Evolutionary conservation across 1,284 basidiomycete species (phyloP).

Genomic region (Naganishia sp.): DNA sequence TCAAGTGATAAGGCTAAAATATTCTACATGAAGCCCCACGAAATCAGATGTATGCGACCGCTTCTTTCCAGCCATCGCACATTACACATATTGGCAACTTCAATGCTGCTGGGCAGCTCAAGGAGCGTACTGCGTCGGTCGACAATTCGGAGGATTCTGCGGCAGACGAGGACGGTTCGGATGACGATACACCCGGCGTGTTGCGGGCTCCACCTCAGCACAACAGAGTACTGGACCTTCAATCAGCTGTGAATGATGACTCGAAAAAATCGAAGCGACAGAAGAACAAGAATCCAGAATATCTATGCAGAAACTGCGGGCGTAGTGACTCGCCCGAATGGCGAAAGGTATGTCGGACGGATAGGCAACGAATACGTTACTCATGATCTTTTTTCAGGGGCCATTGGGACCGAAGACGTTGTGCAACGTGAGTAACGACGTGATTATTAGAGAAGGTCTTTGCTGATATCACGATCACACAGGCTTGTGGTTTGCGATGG

Average conservation of each 20-base stretch:
- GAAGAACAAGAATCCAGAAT: slow-evolving; percentile 38
- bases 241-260: slow-evolving; percentile 13
- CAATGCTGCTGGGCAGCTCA: slow-evolving; percentile 24
- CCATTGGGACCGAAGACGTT: slow-evolving; percentile 53
- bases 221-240: slow-evolving; percentile 17
- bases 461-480: neutral
- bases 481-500: slow-evolving; percentile 52
- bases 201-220: slow-evolving; percentile 20
- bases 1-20: slow-evolving; percentile 1
- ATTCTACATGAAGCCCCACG: neutral
- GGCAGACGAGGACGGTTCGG: slow-evolving; percentile 25
- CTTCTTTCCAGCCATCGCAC: slow-evolving; percentile 24
- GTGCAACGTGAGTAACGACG: slow-evolving; percentile 48
- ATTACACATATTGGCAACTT: slow-evolving; percentile 25
- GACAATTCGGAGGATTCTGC: slow-evolving; percentile 24
- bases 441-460: neutral
- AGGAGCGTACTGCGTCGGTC: slow-evolving; percentile 16
- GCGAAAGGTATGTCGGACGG: slow-evolving; percentile 41
- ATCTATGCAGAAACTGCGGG: slow-evolving; percentile 53
- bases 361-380: neutral
- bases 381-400: slow-evolving; percentile 37
- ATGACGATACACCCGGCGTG: slow-evolving; percentile 27
- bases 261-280: slow-evolving; percentile 38
- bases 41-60: slow-evolving; percentile 20
- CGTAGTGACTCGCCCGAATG: slow-evolving; percentile 54